phyloP scores from a whole-genome alignment of 1,139 yeast species.

The Pichia norvegensis region DNA sequence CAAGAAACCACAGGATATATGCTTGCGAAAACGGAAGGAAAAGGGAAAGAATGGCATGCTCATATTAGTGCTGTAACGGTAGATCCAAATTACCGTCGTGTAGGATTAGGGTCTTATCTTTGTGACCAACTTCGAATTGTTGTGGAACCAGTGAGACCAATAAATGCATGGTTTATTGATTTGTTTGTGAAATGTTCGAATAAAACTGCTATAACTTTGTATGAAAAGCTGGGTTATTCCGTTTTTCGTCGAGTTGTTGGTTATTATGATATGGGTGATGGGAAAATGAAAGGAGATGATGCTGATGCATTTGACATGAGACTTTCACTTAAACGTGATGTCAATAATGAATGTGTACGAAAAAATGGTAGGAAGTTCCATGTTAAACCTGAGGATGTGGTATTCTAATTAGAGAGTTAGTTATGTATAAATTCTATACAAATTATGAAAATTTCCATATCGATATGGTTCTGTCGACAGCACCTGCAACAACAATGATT shows the following conservation, averaged over 20 bases:
- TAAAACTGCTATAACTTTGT: constrained; percentile 66
- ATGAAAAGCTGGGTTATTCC: constrained; percentile 78
- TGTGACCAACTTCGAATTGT: constrained; percentile 67
- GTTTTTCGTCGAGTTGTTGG: constrained; percentile 86
- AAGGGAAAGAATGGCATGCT: constrained; percentile 81
- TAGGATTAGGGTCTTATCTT: constrained; percentile 74
- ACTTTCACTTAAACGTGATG: constrained; percentile 52
- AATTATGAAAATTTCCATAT: constrained; percentile 15
- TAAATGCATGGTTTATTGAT: constrained; percentile 77
- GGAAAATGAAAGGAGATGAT: constrained; percentile 47
- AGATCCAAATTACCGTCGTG: constrained; percentile 69
- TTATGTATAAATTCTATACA: neutral
- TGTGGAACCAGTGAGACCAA: constrained; percentile 60
- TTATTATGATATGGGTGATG: constrained; percentile 53
- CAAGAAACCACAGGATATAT: constrained; percentile 59
- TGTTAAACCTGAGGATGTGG: constrained; percentile 57
- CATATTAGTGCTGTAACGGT: constrained; percentile 96
- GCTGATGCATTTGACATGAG: constrained; percentile 90
- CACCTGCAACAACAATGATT: constrained; percentile 39
- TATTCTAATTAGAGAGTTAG: constrained; percentile 28
- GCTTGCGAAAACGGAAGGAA: constrained; percentile 97
- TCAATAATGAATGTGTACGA: constrained; percentile 42
- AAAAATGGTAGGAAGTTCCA: constrained; percentile 49
- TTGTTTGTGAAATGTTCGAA: constrained; percentile 86
- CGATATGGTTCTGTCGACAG: constrained; percentile 35